Conservation (phyloP, 345 rosid species). For the Arabidopsis thaliana region TAIR10.1 NC_003070.9:155001-155500, state of each 20-base stretch:
- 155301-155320: slow-evolving; percentile 47
- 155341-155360: slow-evolving; percentile 46
- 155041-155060: slow-evolving; percentile 30
- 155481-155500: slow-evolving; percentile 53
- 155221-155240: slow-evolving; percentile 57
- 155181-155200: slow-evolving; percentile 74
- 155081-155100: background rate
- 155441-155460: slow-evolving; percentile 44
- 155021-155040: slow-evolving; percentile 28
- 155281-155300: slow-evolving; percentile 52
- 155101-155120: slow-evolving; percentile 16
- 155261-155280: background rate
- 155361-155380: slow-evolving; percentile 50
- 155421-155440: slow-evolving; percentile 45
- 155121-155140: slow-evolving; percentile 28
- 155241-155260: slow-evolving; percentile 2
- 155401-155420: slow-evolving; percentile 42
- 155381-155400: slow-evolving; percentile 47
- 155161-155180: slow-evolving; percentile 57
- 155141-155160: slow-evolving; percentile 39
- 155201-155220: slow-evolving; percentile 56
- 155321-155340: slow-evolving; percentile 38
- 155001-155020: slow-evolving; percentile 29
- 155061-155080: slow-evolving; percentile 30
- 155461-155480: slow-evolving; percentile 47